These are phyloP conservation scores for Hordeum vulgare DNA, from an alignment of 176 grass and related monocot species.

Conservation along the genomic window DNA sequence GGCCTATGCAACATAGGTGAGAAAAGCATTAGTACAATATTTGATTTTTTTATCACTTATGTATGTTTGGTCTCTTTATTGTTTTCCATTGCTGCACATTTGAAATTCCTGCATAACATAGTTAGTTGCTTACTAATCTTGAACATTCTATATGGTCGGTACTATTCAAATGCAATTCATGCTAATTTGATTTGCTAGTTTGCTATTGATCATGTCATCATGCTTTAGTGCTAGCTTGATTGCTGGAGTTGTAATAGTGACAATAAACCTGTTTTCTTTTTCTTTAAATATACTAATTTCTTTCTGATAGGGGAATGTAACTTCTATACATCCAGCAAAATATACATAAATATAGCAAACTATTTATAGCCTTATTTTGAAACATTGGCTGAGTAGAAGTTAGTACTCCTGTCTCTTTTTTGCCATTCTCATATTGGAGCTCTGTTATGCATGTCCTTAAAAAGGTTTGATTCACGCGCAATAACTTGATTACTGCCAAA, in stretches of 20 bases:
- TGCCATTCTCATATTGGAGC: too few relatives aligned
- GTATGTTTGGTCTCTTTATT: constrained; percentile 11
- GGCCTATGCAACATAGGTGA: constrained; percentile 89
- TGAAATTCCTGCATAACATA: constrained; percentile 7
- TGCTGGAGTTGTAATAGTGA: neutral
- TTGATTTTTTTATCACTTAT: constrained; percentile 9
- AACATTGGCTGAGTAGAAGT: too few relatives aligned
- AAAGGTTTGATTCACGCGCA: too few relatives aligned
- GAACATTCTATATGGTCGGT: constrained; percentile 3
- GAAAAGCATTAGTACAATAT: constrained; percentile 21
- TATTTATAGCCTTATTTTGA: too few relatives aligned
- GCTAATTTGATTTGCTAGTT: neutral
- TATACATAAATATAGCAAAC: neutral
- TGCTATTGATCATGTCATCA: constrained; percentile 5
- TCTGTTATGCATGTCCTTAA: too few relatives aligned
- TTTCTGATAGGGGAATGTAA: neutral
- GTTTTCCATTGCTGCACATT: constrained; percentile 17
- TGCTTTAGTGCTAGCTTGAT: neutral
- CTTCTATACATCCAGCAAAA: neutral
- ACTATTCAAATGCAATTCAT: constrained; percentile 2
- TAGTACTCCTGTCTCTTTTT: too few relatives aligned
- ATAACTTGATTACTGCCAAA: too few relatives aligned
- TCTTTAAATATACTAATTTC: neutral
- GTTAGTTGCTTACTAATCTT: constrained; percentile 1
- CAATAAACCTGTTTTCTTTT: neutral